phyloP scores from a whole-genome alignment of 768 basidiomycete species.

The Suillus discolor region DNA sequence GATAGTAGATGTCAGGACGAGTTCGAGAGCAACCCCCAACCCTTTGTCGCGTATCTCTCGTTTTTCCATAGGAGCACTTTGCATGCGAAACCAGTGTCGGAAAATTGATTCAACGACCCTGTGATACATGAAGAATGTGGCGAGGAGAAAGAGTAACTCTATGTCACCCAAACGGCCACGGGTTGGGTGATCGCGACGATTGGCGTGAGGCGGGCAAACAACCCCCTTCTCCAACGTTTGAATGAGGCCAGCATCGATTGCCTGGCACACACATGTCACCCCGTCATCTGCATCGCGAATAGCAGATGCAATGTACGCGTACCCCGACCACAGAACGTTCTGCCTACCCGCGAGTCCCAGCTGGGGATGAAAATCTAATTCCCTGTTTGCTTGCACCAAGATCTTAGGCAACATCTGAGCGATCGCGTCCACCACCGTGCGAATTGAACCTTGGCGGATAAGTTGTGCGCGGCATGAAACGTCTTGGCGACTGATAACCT shows the following conservation, averaged over 20 bases:
- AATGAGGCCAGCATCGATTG: not conserved
- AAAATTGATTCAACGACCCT: not conserved
- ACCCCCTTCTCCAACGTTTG: not conserved
- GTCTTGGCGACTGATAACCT: not conserved
- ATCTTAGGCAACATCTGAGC: not conserved
- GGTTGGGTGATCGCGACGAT: not conserved
- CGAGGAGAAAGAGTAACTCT: not conserved
- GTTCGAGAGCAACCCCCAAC: not conserved
- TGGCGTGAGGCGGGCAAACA: not conserved
- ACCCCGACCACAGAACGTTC: not conserved
- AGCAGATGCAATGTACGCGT: not conserved
- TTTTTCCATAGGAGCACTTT: not conserved
- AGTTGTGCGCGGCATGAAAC: not conserved
- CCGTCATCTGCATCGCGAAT: not conserved
- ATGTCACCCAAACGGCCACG: not conserved
- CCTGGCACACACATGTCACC: not conserved
- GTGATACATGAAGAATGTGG: not conserved
- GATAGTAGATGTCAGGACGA: not conserved
- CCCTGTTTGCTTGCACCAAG: not conserved
- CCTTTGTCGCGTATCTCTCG: not conserved
- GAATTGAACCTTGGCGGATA: not conserved
- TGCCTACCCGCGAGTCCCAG: not conserved
- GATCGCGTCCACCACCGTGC: not conserved
- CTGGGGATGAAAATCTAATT: not conserved
- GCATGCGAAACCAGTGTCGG: not conserved